Evolutionary conservation across 768 basidiomycete genomes (phyloP).

Genomic region (Austroboletus eburneus): DNA sequence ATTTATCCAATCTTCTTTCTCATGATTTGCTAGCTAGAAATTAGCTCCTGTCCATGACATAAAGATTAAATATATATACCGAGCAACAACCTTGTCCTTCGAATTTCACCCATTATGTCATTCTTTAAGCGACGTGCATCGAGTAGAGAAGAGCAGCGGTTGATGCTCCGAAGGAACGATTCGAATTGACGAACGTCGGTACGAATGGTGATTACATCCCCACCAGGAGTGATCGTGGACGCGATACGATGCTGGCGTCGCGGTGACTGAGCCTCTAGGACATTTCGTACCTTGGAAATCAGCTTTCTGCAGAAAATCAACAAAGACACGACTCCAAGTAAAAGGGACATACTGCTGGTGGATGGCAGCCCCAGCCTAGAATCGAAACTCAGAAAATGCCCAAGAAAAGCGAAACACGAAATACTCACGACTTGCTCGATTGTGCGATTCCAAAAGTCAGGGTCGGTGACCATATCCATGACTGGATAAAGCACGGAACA

Average conservation of each 20-base stretch:
- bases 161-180: conserved; percentile 83
- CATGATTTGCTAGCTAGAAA: conserved; percentile 60
- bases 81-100: conserved; percentile 69
- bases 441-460: conserved; percentile 94
- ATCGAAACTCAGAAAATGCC: conserved; percentile 6
- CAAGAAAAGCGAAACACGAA: conserved; percentile 1
- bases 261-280: conserved; percentile 76
- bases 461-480: conserved; percentile 90
- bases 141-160: conserved; percentile 71
- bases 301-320: conserved; percentile 50
- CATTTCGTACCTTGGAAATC: conserved; percentile 83
- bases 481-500: conserved; percentile 82
- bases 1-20: conserved; percentile 86
- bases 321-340: conserved; percentile 8
- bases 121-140: conserved; percentile 90
- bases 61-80: conserved; percentile 39
- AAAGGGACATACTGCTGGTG: conserved; percentile 51
- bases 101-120: conserved; percentile 88
- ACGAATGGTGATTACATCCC: conserved; percentile 73
- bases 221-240: conserved; percentile 41
- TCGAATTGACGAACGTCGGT: conserved; percentile 86
- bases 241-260: conserved; percentile 42
- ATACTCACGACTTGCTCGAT: conserved; percentile 85
- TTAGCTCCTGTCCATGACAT: conserved; percentile 1
- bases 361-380: conserved; percentile 62